Evolutionary conservation across 352 stramenopile species (phyloP).

Genomic region (Pythium aphanidermatum): DNA sequence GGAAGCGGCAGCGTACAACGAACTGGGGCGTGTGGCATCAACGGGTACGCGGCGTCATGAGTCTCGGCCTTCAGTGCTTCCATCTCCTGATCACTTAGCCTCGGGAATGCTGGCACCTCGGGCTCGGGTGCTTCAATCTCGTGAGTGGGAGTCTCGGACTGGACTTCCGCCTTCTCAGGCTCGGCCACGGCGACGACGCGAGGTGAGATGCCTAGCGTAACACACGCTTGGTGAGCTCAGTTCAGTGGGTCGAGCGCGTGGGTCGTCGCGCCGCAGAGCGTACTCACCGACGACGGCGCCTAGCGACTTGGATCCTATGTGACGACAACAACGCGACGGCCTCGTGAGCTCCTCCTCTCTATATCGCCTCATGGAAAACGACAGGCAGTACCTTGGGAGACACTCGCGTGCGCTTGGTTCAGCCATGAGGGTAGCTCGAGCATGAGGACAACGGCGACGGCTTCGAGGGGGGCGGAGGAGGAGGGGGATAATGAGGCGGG

Average conservation of each 20-base stretch:
- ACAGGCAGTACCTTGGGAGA: neutral
- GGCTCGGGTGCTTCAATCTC: neutral
- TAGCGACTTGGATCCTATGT: neutral
- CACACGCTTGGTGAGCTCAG: too few species aligned
- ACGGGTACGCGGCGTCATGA: slow-evolving; percentile 19
- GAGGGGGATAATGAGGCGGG: too few species aligned
- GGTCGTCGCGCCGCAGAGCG: slow-evolving; percentile 4
- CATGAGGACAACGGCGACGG: too few species aligned
- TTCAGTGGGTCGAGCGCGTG: neutral
- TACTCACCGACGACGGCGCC: neutral
- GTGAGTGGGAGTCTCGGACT: too few species aligned
- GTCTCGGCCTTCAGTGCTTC: slow-evolving; percentile 10
- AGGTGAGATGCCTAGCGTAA: too few species aligned
- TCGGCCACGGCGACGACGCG: too few species aligned
- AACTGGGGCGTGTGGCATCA: slow-evolving; percentile 41
- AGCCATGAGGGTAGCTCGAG: too few species aligned
- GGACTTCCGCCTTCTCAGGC: too few species aligned
- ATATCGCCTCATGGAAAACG: neutral
- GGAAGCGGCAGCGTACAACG: too few species aligned
- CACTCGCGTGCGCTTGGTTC: neutral
- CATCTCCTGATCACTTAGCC: slow-evolving; percentile 11
- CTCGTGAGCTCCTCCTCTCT: neutral
- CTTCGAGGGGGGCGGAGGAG: too few species aligned
- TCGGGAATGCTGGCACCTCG: slow-evolving; percentile 5
- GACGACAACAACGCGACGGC: slow-evolving; percentile 1